Percentiles rank a stretch among this genome's conserved stretches.
Conservation (phyloP, 768 basidiomycete species). For the Auriscalpium orientale region DNA sequence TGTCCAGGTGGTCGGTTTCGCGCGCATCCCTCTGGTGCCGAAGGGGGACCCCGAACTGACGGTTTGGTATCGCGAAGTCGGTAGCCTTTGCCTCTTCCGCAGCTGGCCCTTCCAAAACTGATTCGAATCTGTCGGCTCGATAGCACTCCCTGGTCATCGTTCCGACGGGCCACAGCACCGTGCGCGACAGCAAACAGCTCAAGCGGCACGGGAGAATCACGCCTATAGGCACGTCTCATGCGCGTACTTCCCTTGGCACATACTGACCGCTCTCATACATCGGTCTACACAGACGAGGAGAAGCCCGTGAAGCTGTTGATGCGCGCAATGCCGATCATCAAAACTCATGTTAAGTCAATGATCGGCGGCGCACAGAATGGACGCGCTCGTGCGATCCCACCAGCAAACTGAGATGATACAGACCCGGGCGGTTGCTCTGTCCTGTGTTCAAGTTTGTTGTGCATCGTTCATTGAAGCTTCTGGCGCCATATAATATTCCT, state of each 20-base stretch:
- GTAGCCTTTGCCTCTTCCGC: slow-evolving; percentile 8
- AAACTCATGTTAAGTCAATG: slow-evolving; percentile 11
- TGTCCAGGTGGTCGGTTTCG: slow-evolving; percentile 15
- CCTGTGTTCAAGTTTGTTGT: too few species aligned
- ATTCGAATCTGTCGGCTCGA: not conserved
- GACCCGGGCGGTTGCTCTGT: not conserved
- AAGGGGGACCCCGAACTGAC: slow-evolving; percentile 8
- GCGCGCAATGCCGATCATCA: slow-evolving; percentile 12
- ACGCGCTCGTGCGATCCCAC: not conserved
- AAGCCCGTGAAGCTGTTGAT: slow-evolving; percentile 74
- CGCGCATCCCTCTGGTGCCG: slow-evolving; percentile 14
- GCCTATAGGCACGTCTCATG: slow-evolving; percentile 46
- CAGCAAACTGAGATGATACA: not conserved
- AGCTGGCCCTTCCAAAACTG: not conserved
- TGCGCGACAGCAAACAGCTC: slow-evolving; percentile 31
- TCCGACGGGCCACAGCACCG: slow-evolving; percentile 52
- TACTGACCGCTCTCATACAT: not conserved
- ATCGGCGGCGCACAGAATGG: not conserved
- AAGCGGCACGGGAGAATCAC: slow-evolving; percentile 61
- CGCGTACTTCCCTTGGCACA: not conserved
- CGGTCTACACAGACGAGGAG: slow-evolving; percentile 42
- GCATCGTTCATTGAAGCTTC: too few species aligned
- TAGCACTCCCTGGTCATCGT: slow-evolving; percentile 71
- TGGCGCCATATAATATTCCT: too few species aligned
- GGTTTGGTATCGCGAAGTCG: slow-evolving; percentile 67